Percentiles rank a stretch among this genome's conserved stretches.
Conservation (phyloP, 208 protist species). For the Porcisia deanei region DNA sequence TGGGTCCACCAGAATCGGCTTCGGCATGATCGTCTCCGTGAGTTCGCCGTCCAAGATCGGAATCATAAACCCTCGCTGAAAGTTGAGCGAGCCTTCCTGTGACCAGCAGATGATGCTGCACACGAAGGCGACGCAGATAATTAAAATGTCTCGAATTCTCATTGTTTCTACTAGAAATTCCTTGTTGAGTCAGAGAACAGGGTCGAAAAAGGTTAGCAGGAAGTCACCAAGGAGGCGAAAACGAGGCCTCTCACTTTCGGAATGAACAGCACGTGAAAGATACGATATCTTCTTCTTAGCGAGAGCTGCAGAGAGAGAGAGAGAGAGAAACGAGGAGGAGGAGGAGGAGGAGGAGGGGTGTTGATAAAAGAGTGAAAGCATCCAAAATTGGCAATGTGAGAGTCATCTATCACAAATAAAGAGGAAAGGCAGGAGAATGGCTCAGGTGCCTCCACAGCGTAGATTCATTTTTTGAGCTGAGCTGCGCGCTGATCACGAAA, state of each 20-base stretch:
- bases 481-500: not conserved
- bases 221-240: not conserved
- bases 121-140: constrained; percentile 65
- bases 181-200: not conserved
- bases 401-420: not conserved
- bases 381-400: not conserved
- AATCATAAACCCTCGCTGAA: constrained; percentile 70
- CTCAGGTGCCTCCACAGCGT: not conserved
- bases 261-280: not conserved
- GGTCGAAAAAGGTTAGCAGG: not conserved
- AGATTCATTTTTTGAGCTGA: not conserved
- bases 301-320: not conserved
- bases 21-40: constrained; percentile 43
- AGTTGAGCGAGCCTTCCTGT: constrained; percentile 70
- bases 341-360: not conserved
- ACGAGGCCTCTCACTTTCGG: not conserved
- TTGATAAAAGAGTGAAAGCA: not conserved
- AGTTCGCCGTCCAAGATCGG: constrained; percentile 39
- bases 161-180: constrained; percentile 28
- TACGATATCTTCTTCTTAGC: not conserved
- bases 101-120: constrained; percentile 83
- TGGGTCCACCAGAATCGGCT: constrained; percentile 66
- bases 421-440: not conserved
- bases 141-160: constrained; percentile 80
- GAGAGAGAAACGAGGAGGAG: not conserved